Base-by-base conservation (phyloP, 1,139 yeast species). In the Wickerhamiella pararugosa region DNA sequence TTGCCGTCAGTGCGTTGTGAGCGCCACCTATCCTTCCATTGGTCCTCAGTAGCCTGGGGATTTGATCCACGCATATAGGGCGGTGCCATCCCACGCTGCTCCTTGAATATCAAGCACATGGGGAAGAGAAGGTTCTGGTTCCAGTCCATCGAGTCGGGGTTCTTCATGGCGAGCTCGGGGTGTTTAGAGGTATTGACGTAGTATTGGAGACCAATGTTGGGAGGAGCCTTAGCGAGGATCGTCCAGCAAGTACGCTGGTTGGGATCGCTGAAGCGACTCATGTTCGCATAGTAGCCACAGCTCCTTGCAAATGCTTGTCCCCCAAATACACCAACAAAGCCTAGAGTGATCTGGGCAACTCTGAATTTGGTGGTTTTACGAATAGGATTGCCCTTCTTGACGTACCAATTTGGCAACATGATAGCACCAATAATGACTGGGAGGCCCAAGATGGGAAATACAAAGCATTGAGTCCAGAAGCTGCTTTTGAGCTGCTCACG, bases 111-210 rank as follows among this genome's bases (percentile, higher is more conserved):
- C 34, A 57, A 45, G 38, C 49, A 53, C 42, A 57, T 39, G 15
- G 61, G 61, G 46, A 57, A 57, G 15, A 46, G 37, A 25, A 57
- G 51, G 43, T 48, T 51, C 36, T 40, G 41, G 10, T 37, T 43
- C 61, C 61, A 57, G 43, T 57, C 56, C 39, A 55, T 53, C 3
- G 47, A 41, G 29, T 45, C 47, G 5, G 62, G 62, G 41, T 56
- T 52, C 29, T 46, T 43, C 58, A 58, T 53, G 30, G 49, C 49
- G 35, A 48, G 42, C n/a, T 49, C 41, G 1, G 52, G 50, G 36
- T 50, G 50, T 32, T 43, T 34, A 5, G 56, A 49, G 1, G 58
- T 55, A 32, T 47, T 36, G 9, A 45, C 37, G 41, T 51, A 58
- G 47, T 58, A 58, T 7, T 52, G 49, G 11, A 47, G 28, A 5